Percentiles rank a stretch among this genome's conserved stretches.
phyloP scores from a whole-genome alignment of 768 basidiomycete genomes.

The Phanerodontia chrysosporium region DNA sequence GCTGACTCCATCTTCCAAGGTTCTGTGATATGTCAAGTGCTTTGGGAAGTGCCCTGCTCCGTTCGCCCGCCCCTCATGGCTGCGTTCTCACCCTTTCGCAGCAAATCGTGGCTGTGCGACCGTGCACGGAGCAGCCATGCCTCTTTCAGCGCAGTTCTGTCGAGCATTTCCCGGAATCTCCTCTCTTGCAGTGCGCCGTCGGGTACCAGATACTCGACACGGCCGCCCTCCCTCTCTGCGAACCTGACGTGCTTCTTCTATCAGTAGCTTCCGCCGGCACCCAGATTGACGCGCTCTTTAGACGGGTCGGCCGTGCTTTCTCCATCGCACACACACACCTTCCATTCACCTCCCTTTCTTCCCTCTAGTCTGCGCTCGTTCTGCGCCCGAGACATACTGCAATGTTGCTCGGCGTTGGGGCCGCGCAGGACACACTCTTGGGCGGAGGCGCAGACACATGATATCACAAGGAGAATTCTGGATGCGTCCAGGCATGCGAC shows the following conservation, averaged over 20 bases:
- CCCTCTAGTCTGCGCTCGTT: neutral
- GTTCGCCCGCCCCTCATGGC: constrained; percentile 9
- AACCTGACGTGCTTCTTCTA: constrained; percentile 3
- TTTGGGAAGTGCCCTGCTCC: constrained; percentile 10
- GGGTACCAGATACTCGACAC: constrained; percentile 4
- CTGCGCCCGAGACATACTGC: neutral
- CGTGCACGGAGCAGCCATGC: constrained; percentile 9
- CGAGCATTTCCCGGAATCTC: constrained; percentile 10
- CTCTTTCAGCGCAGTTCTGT: constrained; percentile 17
- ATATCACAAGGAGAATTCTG: constrained; percentile 10
- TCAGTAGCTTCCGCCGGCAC: constrained; percentile 3
- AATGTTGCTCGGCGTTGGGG: neutral
- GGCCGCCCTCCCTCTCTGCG: neutral
- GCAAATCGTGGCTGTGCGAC: constrained; percentile 2
- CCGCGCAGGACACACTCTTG: too few species aligned
- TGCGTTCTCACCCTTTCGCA: constrained; percentile 9
- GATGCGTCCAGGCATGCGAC: constrained; percentile 5
- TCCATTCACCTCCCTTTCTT: neutral
- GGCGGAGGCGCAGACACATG: constrained; percentile 11
- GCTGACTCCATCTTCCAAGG: neutral
- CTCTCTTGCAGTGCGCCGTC: neutral
- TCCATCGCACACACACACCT: neutral
- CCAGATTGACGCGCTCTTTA: constrained; percentile 6
- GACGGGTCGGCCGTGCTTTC: constrained; percentile 5
- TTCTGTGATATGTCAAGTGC: constrained; percentile 16